A percentile compares a stretch with the other conserved stretches of the same genome.
Conservation (phyloP, 2,329 filamentous ascomycete genomes). For the Cytospora paraplurivora region DNA sequence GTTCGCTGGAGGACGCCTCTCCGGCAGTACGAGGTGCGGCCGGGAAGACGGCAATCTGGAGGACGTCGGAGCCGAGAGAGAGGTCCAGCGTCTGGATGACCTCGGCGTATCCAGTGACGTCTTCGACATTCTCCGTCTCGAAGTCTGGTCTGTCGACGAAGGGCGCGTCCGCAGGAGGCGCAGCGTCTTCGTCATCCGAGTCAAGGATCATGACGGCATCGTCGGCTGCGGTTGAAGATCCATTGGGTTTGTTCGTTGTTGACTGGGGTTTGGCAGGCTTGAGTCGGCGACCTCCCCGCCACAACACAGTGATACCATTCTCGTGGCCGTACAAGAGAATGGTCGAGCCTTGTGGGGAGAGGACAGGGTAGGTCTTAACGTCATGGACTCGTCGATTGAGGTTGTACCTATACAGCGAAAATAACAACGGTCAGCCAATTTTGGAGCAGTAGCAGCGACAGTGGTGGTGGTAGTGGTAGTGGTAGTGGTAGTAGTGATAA, state of each 20-base stretch:
- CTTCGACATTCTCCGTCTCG: constrained; percentile 52
- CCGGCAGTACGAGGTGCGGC: constrained; percentile 51
- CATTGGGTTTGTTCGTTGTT: constrained; percentile 53
- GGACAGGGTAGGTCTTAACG: constrained; percentile 62
- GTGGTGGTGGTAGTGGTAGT: too few relatives aligned
- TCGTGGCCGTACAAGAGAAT: constrained; percentile 66
- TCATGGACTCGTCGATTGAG: constrained; percentile 60
- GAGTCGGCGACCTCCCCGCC: constrained; percentile 64
- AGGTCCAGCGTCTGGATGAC: constrained; percentile 64
- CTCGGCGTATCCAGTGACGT: constrained; percentile 52
- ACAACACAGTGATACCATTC: constrained; percentile 61
- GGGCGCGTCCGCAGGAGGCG: constrained; percentile 33
- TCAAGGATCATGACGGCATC: constrained; percentile 65
- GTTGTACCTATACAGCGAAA: constrained; percentile 52
- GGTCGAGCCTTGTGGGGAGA: constrained; percentile 64
- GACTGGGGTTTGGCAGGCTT: constrained; percentile 44
- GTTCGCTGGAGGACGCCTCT: constrained; percentile 50
- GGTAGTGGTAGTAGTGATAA: too few relatives aligned
- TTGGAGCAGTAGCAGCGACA: background rate
- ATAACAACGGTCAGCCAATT: constrained; percentile 2
- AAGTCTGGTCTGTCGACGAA: constrained; percentile 61
- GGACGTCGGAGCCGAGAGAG: constrained; percentile 57
- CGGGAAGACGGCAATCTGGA: constrained; percentile 59
- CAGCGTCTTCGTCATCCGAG: constrained; percentile 59
- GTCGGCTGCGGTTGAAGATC: constrained; percentile 41